Conservation (phyloP, 768 basidiomycete genomes). For the Russula dissimulans region DNA sequence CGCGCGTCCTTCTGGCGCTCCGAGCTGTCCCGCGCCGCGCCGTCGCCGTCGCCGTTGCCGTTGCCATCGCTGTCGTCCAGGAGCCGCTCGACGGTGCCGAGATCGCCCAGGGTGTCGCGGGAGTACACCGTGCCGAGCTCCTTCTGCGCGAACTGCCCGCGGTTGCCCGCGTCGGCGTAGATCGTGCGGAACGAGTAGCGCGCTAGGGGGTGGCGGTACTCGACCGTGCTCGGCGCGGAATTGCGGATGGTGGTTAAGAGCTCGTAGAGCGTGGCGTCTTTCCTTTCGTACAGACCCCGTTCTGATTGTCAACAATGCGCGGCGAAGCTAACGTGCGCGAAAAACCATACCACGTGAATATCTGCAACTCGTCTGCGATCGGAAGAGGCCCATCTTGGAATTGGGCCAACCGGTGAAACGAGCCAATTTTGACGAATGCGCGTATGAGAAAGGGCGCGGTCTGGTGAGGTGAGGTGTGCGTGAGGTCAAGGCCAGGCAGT, state of each 20-base stretch:
- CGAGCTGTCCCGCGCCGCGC: slow-evolving; percentile 8
- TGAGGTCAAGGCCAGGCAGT: neutral
- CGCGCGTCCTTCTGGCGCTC: slow-evolving; percentile 40
- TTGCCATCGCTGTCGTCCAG: slow-evolving; percentile 20
- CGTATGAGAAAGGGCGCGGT: slow-evolving; percentile 76
- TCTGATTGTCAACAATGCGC: neutral
- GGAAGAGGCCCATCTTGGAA: slow-evolving; percentile 75
- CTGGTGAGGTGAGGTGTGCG: slow-evolving; percentile 28
- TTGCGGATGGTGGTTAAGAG: slow-evolving; percentile 69
- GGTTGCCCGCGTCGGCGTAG: slow-evolving; percentile 63
- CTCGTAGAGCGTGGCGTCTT: slow-evolving; percentile 73
- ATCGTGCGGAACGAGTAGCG: slow-evolving; percentile 75
- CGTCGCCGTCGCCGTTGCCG: neutral
- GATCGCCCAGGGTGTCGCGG: slow-evolving; percentile 77
- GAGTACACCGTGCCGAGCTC: slow-evolving; percentile 78
- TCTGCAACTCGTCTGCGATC: slow-evolving; percentile 71
- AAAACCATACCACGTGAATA: slow-evolving; percentile 61
- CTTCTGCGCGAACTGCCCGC: slow-evolving; percentile 64
- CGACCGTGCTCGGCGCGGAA: slow-evolving; percentile 53
- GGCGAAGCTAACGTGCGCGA: neutral
- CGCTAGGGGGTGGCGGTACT: slow-evolving; percentile 75
- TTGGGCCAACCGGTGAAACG: slow-evolving; percentile 61
- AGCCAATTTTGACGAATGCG: slow-evolving; percentile 72
- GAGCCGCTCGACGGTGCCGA: slow-evolving; percentile 53
- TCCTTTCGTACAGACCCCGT: slow-evolving; percentile 37